A percentile compares a stretch with the other conserved stretches of the same genome.
Conservation (phyloP, 352 stramenopile species). For the Phytophthora idaei region DNA sequence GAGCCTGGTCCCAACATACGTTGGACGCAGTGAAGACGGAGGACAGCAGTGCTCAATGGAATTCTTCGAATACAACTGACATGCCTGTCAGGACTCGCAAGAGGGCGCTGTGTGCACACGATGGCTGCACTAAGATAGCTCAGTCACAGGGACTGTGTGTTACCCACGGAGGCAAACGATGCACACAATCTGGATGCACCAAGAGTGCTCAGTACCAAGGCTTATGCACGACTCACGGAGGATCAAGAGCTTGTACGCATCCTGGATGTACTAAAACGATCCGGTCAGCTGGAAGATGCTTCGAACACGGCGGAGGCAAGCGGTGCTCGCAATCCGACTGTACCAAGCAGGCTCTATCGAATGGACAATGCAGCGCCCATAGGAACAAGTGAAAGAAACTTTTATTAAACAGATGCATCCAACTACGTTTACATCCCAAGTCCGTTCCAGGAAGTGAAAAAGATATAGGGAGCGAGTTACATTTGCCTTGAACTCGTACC, state of each 20-base stretch:
- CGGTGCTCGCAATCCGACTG: conserved; percentile 15
- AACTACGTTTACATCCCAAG: too few species aligned
- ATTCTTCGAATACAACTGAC: background rate
- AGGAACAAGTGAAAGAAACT: background rate
- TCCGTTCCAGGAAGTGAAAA: too few species aligned
- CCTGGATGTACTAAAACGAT: conserved; percentile 18
- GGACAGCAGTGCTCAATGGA: background rate
- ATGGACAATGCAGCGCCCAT: conserved; percentile 12
- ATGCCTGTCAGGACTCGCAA: conserved; percentile 2
- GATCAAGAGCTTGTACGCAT: conserved; percentile 13
- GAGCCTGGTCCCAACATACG: conserved; percentile 8
- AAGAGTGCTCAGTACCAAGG: conserved; percentile 28
- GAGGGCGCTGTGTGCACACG: conserved; percentile 9
- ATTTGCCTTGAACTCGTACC: too few species aligned
- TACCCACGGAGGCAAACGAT: conserved; percentile 23
- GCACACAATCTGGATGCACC: conserved; percentile 14
- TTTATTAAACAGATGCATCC: background rate
- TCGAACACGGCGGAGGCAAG: conserved; percentile 22
- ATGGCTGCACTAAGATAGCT: conserved; percentile 23
- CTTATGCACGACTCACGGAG: conserved; percentile 23
- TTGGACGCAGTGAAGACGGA: conserved; percentile 2
- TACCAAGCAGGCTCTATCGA: conserved; percentile 13
- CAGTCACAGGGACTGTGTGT: conserved; percentile 28
- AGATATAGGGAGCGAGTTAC: too few species aligned
- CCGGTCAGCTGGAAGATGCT: conserved; percentile 23